phyloP scores from a whole-genome alignment of 2,329 filamentous ascomycete genomes.

The Apiospora kogelbergensis region DNA sequence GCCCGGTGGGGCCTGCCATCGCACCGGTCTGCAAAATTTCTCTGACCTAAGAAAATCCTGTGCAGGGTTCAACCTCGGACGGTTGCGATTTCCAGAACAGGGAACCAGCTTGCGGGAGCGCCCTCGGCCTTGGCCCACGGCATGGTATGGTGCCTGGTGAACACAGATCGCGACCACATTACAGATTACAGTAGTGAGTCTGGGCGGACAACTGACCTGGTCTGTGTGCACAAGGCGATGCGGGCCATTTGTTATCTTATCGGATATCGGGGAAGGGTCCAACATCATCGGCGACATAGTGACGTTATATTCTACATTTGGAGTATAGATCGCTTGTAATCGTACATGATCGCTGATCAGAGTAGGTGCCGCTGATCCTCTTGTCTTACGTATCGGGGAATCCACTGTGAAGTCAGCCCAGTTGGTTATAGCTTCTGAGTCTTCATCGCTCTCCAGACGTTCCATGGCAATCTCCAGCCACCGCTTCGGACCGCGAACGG shows the following conservation, averaged over 20 bases:
- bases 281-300: not conserved
- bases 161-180: not conserved
- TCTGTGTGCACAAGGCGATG: not conserved
- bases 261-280: not conserved
- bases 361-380: not conserved
- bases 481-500: constrained; percentile 63
- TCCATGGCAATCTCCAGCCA: constrained; percentile 85
- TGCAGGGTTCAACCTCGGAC: not conserved
- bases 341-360: not conserved
- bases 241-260: not conserved
- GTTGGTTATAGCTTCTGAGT: constrained; percentile 44
- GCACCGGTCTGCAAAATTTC: constrained; percentile 2
- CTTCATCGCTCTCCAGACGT: constrained; percentile 55
- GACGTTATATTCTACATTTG: constrained; percentile 3
- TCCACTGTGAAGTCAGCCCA: not conserved
- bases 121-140: not conserved
- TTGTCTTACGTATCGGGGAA: not conserved
- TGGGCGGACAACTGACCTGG: not conserved
- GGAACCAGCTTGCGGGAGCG: constrained; percentile 1
- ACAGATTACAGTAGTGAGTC: not conserved
- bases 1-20: not conserved
- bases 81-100: not conserved
- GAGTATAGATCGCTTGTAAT: not conserved
- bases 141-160: not conserved
- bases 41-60: constrained; percentile 4